Base-by-base conservation (phyloP, 2,329 filamentous ascomycete species). In the Cadophora malorum region DNA sequence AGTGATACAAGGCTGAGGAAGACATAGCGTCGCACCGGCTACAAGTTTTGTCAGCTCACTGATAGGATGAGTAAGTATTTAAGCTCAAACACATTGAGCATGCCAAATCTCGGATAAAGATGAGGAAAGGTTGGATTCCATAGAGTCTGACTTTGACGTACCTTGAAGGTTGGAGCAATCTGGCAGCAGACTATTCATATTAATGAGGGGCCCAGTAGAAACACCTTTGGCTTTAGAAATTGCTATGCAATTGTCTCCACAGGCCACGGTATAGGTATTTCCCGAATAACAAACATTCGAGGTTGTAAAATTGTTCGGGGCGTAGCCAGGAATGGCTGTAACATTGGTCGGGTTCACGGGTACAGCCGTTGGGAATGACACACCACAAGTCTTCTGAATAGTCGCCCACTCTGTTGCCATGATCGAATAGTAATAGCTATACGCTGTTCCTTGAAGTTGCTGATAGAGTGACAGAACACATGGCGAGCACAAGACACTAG, bases 331-430 rank as follows among this genome's bases (percentile, higher is more conserved):
- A 35, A 33, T 35, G 23, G 28, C 19, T 35, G 55, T 58, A 21
- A 58, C 55, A 58, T 58, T 58, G 28, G 28, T 33, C 55, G 55
- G 55, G 19, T 35, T 33, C 23, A 35, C 7, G 19, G 23, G 55
- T 33, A 58, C 55, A 33, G 23, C 55, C 31, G 55, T 33, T 31
- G 55, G 55, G 33, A 33, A 58, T 58, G 55, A 33, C 23, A 58
- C 55, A 21, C 64, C 67, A 28, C 67, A 69, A 6, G 23, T 28
- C 21, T n/a, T 63, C 55, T 69, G 67, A 35, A 69, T 63, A 38
- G 35, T 56, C 31, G 41, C 35, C 65, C 64, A 69, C 19, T 60
- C 64, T 23, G 45, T 33, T n/a, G 64, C 64, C 56, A 64, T 56
- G 41, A 16, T 49, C 19, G 31, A 47, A 62, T 69, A 64, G 49